Conservation (phyloP, 164 flowering plant species). For the Berberis vulgaris region DNA sequence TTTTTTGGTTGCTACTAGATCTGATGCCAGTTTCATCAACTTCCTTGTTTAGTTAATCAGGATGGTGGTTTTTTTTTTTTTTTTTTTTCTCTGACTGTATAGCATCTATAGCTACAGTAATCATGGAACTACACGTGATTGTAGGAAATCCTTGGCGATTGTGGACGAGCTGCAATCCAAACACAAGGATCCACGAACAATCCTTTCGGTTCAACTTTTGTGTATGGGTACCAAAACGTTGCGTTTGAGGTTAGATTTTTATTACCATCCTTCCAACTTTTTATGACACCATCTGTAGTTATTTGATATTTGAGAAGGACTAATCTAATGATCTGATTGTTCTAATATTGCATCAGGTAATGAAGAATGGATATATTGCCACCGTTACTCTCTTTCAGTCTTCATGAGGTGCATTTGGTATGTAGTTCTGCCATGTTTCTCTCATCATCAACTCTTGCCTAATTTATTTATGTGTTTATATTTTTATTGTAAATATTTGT, state of each 20-base stretch:
- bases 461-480: too few species aligned
- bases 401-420: slow-evolving; percentile 19
- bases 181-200: slow-evolving; percentile 91
- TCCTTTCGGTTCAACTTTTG: slow-evolving; percentile 95
- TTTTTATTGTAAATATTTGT: too few species aligned
- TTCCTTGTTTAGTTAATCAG: too few species aligned
- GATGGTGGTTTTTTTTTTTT: too few species aligned
- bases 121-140: background rate
- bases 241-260: slow-evolving; percentile 70
- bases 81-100: too few species aligned
- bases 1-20: too few species aligned
- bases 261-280: background rate
- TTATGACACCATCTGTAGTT: too few species aligned
- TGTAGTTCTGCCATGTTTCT: background rate
- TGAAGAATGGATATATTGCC: slow-evolving; percentile 94
- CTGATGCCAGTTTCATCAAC: too few species aligned
- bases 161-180: slow-evolving; percentile 92
- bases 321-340: slow-evolving; percentile 7
- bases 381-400: slow-evolving; percentile 92
- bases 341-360: slow-evolving; percentile 44
- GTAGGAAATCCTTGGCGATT: slow-evolving; percentile 91
- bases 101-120: too few species aligned
- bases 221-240: slow-evolving; percentile 88
- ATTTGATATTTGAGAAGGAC: background rate
- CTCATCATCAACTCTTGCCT: background rate